Evolutionary conservation across 495 filamentous ascomycete species (phyloP), one percentile per base, ranked within the genome.

Genomic region (Friedmanniomyces endolithicus): DNA sequence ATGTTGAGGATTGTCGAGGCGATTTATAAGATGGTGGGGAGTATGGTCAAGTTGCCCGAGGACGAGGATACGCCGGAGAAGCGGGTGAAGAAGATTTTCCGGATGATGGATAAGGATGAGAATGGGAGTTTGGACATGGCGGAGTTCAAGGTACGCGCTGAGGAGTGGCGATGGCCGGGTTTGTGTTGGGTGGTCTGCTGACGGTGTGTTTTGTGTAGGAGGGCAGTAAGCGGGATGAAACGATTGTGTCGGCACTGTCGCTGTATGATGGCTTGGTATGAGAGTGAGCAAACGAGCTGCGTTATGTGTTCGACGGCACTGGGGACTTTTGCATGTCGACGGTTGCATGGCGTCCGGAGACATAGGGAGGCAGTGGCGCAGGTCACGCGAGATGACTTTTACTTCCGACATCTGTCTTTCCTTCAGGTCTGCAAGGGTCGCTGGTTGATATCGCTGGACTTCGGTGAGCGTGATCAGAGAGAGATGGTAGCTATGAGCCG

Each of bases 61-160:
- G 92, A 98, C 71, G 92, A 98, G 72, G 90, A 97, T 71, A 98
- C 92, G 51, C 92, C 92, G 20, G 89, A 98, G 74, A 98, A 98
- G 76, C 87, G 94, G 46, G 92, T 98, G 25, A 81, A 76, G 66
- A 98, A 98, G 75, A 98, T 98, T 69, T 98, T 98, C 74, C 81
- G 86, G 63, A 96, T 97, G 92, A 98, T 98, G 92, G 92, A 98
- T 74, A 98, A 98, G 75, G 92, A 98, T 67, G 90, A 98, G 74
- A 96, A 97, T 65, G 85, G 90, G 55, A 88, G 83, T 66, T 72
- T 95, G 50, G 84, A 92, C 70, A 87, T 95, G 78, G 82, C 89
- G 48, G 92, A 98, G 69, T 98, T 98, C 77, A 97, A 96, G 71
- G 59, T 61, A 19, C 1, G 58, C 48, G 4, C 6, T 12, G 20